phyloP scores from a whole-genome alignment of 495 filamentous ascomycete genomes.

The Alectoria sarmentosa region DNA sequence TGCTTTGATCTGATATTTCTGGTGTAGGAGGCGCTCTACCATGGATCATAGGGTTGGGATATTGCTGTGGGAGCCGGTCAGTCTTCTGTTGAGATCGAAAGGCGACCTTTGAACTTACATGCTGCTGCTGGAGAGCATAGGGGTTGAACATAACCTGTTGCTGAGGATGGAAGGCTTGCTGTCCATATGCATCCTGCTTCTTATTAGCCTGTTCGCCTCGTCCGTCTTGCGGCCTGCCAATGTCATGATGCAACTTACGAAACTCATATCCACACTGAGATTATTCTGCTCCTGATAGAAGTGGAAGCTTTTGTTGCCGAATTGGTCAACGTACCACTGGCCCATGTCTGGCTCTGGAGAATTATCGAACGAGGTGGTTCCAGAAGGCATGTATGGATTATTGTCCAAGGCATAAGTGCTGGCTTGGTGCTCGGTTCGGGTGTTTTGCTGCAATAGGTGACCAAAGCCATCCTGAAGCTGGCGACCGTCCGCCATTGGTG shows the following conservation, averaged over 20 bases:
- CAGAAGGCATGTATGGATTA: slow-evolving; percentile 20
- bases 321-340: slow-evolving; percentile 22
- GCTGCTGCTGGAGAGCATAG: slow-evolving; percentile 16
- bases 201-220: slow-evolving; percentile 13
- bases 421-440: slow-evolving; percentile 29
- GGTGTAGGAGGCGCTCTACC: slow-evolving; percentile 19
- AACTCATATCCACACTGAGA: slow-evolving; percentile 34
- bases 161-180: slow-evolving; percentile 11
- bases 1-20: slow-evolving; percentile 14
- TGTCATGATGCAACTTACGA: slow-evolving; percentile 29
- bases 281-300: slow-evolving; percentile 27
- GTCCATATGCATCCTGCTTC: slow-evolving; percentile 26
- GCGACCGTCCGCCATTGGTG: slow-evolving; percentile 27
- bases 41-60: slow-evolving; percentile 21
- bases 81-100: not conserved
- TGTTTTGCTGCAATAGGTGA: slow-evolving; percentile 44
- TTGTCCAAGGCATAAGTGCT: slow-evolving; percentile 16
- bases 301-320: slow-evolving; percentile 24
- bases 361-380: slow-evolving; percentile 22
- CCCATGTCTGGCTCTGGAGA: slow-evolving; percentile 26
- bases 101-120: slow-evolving; percentile 15
- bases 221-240: not conserved
- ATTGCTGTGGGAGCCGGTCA: slow-evolving; percentile 15
- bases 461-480: slow-evolving; percentile 41
- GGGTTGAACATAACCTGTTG: slow-evolving; percentile 8